Evolutionary conservation across 2,329 filamentous ascomycete species (phyloP), one percentile per base, ranked within the genome.

Genomic region (Stachybotrys chartarum): DNA sequence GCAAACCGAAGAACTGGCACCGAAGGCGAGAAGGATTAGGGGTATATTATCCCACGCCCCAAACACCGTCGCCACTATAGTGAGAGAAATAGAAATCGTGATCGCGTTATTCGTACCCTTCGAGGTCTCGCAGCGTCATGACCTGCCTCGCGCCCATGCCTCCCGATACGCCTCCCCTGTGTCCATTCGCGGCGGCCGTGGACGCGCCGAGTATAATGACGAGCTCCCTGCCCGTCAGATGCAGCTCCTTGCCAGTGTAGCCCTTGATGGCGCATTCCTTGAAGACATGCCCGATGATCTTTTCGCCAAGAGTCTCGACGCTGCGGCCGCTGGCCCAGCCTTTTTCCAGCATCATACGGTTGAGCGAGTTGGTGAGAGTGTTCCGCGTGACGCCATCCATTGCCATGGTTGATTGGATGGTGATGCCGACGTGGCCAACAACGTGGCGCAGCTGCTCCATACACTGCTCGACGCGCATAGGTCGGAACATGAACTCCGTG

Each of bases 251-350:
- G 45, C 65, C 65, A 12, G 65, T 65, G 50, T 68, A 68, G 11
- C 63, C 63, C 52, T 66, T 68, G 48, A 67, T 61, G n/a, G 66
- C 66, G 30, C 65, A 72, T 57, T 63, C 64, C 55, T 69, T 70
- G 56, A 71, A 67, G n/a, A 69, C 62, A 54, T 62, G 66, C 31
- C 70, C 69, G 58, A 83, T 81, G 18, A 87, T 76, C 2, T 54
- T 63, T 58, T 80, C 81, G 0, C 72, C 75, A 0, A 88, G 55
- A 0, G 77, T 80, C 50, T 81, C 70, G 1, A 88, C 76, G 55
- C 87, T 85, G 2, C 85, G 76, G 0, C 78, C 84, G 60, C 81
- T 87, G 0, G 78, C 85, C 82, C 84, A 88, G 30, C 73, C 75
- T 6, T 75, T 66, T 16, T 80, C 70, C 1, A 59, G 59, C 0